Base-by-base conservation (phyloP, 2,329 filamentous ascomycete genomes). In the Curvularia spicifera region DNA sequence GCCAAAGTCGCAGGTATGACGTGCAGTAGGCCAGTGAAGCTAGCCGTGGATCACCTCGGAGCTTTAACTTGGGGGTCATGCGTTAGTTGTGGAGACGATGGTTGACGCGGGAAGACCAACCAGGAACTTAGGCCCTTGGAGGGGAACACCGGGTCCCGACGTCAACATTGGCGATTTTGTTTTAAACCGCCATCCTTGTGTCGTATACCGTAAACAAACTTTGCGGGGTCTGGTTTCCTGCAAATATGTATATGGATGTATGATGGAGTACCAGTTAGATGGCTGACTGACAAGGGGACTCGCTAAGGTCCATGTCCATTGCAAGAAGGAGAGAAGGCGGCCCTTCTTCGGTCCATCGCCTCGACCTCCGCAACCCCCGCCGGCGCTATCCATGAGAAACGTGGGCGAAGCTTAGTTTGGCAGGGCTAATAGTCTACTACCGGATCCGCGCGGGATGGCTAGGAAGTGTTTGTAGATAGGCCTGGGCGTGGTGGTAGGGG, bases 1-100 rank as follows among this genome's bases (percentile, higher is more conserved):
- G 31, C 44, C 44, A 51, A 60, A 56, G 43, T 49, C 51, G 50
- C 48, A 42, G 40, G n/a, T 53, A 56, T 64, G 59, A 64, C 59
- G 59, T 62, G 61, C 61, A 64, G 57, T 20, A 43, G 31, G 43
- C 39, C 39, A 29, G 29, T 44, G 56, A 58, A 56, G 50, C 53
- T 58, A 57, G 40, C 35, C 26, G 47, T 44, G 42, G 54, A 58
- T 58, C 54, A 50, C 39, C 29, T 58, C 51, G 56, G 56, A 53
- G 49, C n/a, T 51, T 57, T 52, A 48, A 31, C 53, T 48, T 53
- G 33, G 47, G 47, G 28, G 31, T 51, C 51, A 45, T 49, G 50
- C 22, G 29, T 37, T 22, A 37, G 40, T 13, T 44, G 53, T 45
- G 53, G 47, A 56, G 48, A 52, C 48, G n/a, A n/a, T 22, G 51